These are phyloP conservation scores for Suhomyces sp. DNA, from an alignment of 805 yeast genomes.

Conservation along the genomic window DNA sequence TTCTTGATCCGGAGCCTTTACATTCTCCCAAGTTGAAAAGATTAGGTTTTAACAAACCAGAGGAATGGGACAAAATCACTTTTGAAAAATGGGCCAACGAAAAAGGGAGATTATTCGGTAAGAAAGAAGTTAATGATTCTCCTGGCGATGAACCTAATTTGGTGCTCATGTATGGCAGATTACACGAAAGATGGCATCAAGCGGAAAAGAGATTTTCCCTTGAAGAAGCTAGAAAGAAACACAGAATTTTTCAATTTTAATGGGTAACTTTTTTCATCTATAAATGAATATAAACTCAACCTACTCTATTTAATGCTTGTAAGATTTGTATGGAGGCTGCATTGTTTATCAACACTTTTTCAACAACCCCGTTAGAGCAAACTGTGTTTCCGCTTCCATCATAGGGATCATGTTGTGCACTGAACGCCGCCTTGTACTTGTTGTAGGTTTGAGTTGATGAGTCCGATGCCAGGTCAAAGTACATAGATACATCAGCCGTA, in stretches of 20 bases:
- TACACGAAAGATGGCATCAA: slow-evolving; percentile 43
- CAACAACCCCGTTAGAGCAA: slow-evolving; percentile 1
- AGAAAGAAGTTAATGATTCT: slow-evolving; percentile 30
- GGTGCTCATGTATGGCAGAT: slow-evolving; percentile 38
- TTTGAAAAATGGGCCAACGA: slow-evolving; percentile 36
- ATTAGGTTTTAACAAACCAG: slow-evolving; percentile 15
- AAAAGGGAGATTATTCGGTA: slow-evolving; percentile 46
- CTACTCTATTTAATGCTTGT: slow-evolving; percentile 8
- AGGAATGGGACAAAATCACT: slow-evolving; percentile 27
- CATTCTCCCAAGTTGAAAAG: slow-evolving; percentile 8
- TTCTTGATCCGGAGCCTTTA: slow-evolving; percentile 14
- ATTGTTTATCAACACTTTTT: slow-evolving; percentile 15
- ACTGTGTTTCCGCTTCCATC: background rate
- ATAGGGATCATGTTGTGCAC: background rate
- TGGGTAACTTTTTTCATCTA: background rate
- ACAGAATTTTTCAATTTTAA: slow-evolving; percentile 19
- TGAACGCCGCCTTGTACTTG: slow-evolving; percentile 7
- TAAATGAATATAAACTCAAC: background rate
- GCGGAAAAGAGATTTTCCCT: slow-evolving; percentile 17
- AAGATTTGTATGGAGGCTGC: slow-evolving; percentile 16
- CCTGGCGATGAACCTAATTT: slow-evolving; percentile 36
- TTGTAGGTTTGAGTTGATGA: slow-evolving; percentile 4
- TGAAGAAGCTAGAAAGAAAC: slow-evolving; percentile 24
- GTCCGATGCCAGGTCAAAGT: slow-evolving; percentile 6
- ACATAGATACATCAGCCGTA: slow-evolving; percentile 9